These are phyloP conservation scores for Strobilomyces confusus DNA, from an alignment of 768 basidiomycete genomes.

Conservation along the genomic window DNA sequence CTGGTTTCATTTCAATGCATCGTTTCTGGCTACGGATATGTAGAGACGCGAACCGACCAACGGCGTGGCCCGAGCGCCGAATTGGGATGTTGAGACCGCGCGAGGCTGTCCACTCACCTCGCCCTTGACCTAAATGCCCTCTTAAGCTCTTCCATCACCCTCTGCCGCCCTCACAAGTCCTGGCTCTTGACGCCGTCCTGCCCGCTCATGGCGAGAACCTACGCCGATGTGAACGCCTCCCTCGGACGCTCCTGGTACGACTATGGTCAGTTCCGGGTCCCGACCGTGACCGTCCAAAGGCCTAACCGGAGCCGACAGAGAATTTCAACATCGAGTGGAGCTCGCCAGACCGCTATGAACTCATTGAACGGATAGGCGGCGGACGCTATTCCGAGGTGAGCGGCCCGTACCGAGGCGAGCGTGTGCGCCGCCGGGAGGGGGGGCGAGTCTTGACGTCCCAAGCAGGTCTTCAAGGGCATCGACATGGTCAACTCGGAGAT, in stretches of 20 bases:
- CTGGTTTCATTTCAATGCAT: constrained; percentile 15
- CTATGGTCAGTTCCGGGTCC: constrained; percentile 41
- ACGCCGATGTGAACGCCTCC: constrained; percentile 54
- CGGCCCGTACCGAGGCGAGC: not conserved
- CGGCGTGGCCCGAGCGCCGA: not conserved
- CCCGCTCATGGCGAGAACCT: constrained; percentile 44
- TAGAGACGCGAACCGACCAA: not conserved
- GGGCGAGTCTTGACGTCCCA: not conserved
- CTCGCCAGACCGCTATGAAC: constrained; percentile 62
- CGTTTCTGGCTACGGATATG: not conserved
- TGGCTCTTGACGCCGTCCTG: constrained; percentile 15
- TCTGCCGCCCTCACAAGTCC: constrained; percentile 12
- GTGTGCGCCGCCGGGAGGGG: too few species aligned
- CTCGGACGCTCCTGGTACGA: constrained; percentile 61
- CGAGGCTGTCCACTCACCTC: constrained; percentile 20
- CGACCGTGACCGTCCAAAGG: not conserved
- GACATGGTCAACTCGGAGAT: constrained; percentile 51
- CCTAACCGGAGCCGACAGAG: constrained; percentile 33
- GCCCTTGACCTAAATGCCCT: constrained; percentile 25
- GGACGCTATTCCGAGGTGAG: constrained; percentile 63
- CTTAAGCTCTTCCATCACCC: constrained; percentile 16
- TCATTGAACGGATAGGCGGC: constrained; percentile 58
- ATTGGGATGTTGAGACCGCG: not conserved
- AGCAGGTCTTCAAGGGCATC: constrained; percentile 57
- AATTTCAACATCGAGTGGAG: constrained; percentile 63